phyloP scores from a whole-genome alignment of 805 yeast species.

The Hanseniaspora pseudoguilliermondii region DNA sequence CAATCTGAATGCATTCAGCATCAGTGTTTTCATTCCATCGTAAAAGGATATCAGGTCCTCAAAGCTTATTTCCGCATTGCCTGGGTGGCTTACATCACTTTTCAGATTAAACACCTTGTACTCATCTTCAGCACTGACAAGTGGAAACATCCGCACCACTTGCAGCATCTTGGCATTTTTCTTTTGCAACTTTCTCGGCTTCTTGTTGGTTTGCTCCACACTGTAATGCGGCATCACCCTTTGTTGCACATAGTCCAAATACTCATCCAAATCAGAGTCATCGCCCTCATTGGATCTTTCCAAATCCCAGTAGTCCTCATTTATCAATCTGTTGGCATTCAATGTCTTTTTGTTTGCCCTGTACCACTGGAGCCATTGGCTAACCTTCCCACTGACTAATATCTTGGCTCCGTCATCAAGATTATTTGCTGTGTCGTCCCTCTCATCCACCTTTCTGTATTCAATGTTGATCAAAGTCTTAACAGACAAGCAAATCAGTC shows the following conservation, averaged over 20 bases:
- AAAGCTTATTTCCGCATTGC: neutral
- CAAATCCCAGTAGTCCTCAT: conserved; percentile 2
- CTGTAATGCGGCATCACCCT: neutral
- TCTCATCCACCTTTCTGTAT: neutral
- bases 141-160: neutral
- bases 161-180: conserved; percentile 1
- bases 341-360: neutral
- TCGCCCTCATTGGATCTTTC: neutral
- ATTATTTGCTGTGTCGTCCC: neutral
- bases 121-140: neutral
- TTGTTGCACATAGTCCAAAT: conserved; percentile 3
- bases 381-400: neutral
- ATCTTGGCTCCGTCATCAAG: conserved; percentile 8
- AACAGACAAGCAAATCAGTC: neutral
- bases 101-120: neutral
- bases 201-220: neutral
- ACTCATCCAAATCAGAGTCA: neutral
- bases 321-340: neutral
- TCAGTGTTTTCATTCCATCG: neutral
- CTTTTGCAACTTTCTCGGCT: neutral
- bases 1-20: neutral
- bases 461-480: neutral
- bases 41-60: neutral
- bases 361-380: neutral
- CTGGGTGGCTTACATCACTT: neutral